phyloP scores from a whole-genome alignment of 2,329 filamentous ascomycete genomes.

The Aspergillus pseudotamarii region DNA sequence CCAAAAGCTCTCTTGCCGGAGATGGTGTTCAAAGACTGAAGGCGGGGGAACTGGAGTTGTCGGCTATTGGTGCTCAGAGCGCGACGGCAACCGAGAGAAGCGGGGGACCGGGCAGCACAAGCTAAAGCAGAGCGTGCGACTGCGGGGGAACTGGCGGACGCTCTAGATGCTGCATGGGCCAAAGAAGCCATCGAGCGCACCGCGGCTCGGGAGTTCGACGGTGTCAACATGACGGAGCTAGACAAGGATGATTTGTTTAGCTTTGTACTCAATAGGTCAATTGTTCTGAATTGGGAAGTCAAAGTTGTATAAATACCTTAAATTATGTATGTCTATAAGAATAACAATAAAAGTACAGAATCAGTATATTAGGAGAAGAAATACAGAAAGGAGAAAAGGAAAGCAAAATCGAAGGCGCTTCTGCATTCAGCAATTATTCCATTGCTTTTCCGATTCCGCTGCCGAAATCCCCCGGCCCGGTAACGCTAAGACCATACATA shows the following conservation, averaged over 20 bases:
- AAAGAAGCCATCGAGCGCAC: slow-evolving; percentile 41
- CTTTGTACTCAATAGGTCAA: slow-evolving; percentile 1
- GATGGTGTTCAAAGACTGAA: slow-evolving; percentile 36
- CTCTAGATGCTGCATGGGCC: slow-evolving; percentile 36
- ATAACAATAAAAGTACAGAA: slow-evolving; percentile 1
- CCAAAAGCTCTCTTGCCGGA: slow-evolving; percentile 39
- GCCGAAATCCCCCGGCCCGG: slow-evolving; percentile 31
- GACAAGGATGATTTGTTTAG: slow-evolving; percentile 6
- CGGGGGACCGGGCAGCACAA: slow-evolving; percentile 33
- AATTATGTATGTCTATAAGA: slow-evolving; percentile 1
- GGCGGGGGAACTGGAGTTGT: slow-evolving; percentile 37
- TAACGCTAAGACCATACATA: slow-evolving; percentile 12
- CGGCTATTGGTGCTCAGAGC: slow-evolving; percentile 36
- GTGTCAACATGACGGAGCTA: slow-evolving; percentile 34
- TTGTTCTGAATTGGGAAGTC: neutral
- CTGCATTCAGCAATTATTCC: slow-evolving; percentile 5
- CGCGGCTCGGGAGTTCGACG: slow-evolving; percentile 38
- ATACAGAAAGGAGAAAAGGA: slow-evolving; percentile 1
- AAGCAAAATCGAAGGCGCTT: neutral
- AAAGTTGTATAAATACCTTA: neutral
- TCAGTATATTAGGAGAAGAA: neutral
- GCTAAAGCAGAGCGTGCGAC: slow-evolving; percentile 32
- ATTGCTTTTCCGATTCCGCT: slow-evolving; percentile 23
- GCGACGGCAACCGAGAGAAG: slow-evolving; percentile 29
- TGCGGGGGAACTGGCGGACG: slow-evolving; percentile 37